Conservation (phyloP, 2,329 filamentous ascomycete species). For the Aspergillus vadensis region DNA sequence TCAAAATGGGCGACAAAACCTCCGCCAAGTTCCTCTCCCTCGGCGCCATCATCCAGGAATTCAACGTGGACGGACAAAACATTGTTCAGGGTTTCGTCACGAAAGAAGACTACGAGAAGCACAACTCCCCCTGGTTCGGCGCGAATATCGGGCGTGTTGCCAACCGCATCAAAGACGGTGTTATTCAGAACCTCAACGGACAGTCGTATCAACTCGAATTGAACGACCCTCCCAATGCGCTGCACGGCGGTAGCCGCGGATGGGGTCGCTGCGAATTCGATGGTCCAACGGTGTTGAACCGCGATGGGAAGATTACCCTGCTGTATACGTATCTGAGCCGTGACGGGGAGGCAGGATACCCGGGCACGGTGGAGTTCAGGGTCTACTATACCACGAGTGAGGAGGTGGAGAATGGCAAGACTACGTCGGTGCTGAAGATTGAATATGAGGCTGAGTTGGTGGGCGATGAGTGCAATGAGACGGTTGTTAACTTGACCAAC, state of each 20-base stretch:
- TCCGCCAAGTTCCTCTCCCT: slow-evolving; percentile 45
- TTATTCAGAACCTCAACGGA: slow-evolving; percentile 71
- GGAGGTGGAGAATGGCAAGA: slow-evolving; percentile 60
- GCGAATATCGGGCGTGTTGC: slow-evolving; percentile 85
- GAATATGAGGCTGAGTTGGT: slow-evolving; percentile 88
- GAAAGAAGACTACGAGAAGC: slow-evolving; percentile 70
- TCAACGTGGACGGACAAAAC: slow-evolving; percentile 75
- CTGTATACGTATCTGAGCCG: slow-evolving; percentile 67
- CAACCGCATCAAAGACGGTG: slow-evolving; percentile 76
- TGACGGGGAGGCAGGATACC: slow-evolving; percentile 87
- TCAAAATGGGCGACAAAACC: slow-evolving; percentile 15
- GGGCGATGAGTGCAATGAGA: slow-evolving; percentile 78
- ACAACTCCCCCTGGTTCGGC: slow-evolving; percentile 83
- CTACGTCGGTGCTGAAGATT: slow-evolving; percentile 73
- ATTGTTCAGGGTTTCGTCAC: slow-evolving; percentile 86
- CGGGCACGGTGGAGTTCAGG: slow-evolving; percentile 75
- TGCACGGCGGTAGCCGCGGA: slow-evolving; percentile 72
- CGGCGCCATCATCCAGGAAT: slow-evolving; percentile 62
- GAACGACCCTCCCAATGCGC: slow-evolving; percentile 76
- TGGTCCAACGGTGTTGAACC: slow-evolving; percentile 59
- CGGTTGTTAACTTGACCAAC: slow-evolving; percentile 89
- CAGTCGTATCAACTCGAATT: slow-evolving; percentile 68
- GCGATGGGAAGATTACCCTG: slow-evolving; percentile 65
- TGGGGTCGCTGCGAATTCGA: slow-evolving; percentile 54
- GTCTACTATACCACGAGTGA: slow-evolving; percentile 78